Evolutionary conservation across 2,329 filamentous ascomycete species (phyloP), one percentile per base, ranked within the genome.

Genomic region (Aspergillus texensis): DNA sequence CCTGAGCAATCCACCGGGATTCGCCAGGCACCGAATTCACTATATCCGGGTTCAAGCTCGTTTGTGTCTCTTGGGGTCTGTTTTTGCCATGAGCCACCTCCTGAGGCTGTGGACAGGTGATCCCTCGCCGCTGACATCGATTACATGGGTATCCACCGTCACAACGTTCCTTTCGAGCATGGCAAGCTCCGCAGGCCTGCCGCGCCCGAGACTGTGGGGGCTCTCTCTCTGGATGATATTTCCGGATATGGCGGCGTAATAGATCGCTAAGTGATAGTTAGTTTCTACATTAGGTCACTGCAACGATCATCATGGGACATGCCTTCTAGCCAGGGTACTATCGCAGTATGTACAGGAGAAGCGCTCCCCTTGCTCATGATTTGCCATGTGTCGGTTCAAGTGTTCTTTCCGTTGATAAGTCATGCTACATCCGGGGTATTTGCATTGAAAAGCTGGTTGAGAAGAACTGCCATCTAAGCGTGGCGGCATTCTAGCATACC

Each of bases 331-430:
- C 39, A 70, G 60, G 4, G 53, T 57, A 8, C 65, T 65, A 6
- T 66, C 61, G 43, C 69, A 71, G 52, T 67, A 61, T 30, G 63
- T 63, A 60, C 69, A 71, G 16, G 62, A 30, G 32, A 66, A 54
- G 32, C 43, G 57, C 45, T 16, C 58, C 24, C 59, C 39, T 41
- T 46, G 26, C n/a, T 48, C 30, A 63, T 68, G 65, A 36, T 61
- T 59, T 9, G 57, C 62, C 11, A 28, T 43, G 48, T 72, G 70
- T 41, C 70, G 65, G 41, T 67, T 65, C 8, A 72, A 58, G 60
- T 72, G 70, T 58, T 72, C 70, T 63, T 67, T 72, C 52, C 68
- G 71, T 21, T 53, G 64, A 63, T 72, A 72, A 28, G 53, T 64
- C 5, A 68, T 65, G n/a, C 50, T 60, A 46, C 71, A 72, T 36